These are phyloP conservation scores for Mycosphaerelloides madeirae DNA, from an alignment of 2,329 filamentous ascomycete species.

Conservation along the genomic window DNA sequence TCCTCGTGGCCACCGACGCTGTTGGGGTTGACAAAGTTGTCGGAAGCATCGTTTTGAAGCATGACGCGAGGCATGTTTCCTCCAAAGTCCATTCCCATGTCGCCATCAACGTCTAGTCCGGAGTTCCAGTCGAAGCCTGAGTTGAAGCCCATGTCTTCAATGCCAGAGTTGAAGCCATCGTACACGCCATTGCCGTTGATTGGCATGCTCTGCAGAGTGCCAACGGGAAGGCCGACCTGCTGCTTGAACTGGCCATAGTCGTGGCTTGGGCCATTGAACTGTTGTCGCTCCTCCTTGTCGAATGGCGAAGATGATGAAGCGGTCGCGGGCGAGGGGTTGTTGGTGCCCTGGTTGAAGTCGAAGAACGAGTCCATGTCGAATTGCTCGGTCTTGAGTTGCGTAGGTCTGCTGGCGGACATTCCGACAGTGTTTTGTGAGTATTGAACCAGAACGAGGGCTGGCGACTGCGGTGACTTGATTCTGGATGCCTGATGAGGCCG, in stretches of 20 bases:
- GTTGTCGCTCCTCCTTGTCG: constrained; percentile 35
- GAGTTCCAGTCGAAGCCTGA: constrained; percentile 55
- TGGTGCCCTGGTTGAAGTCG: constrained; percentile 36
- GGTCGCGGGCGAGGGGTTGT: constrained; percentile 25
- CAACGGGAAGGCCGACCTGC: constrained; percentile 85
- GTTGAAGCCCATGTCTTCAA: constrained; percentile 64
- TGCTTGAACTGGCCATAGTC: constrained; percentile 95
- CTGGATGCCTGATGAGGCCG: constrained; percentile 5
- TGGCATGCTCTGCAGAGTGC: constrained; percentile 73
- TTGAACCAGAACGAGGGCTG: constrained; percentile 3
- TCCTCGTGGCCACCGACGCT: constrained; percentile 62
- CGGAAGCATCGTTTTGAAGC: constrained; percentile 37
- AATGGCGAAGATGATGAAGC: constrained; percentile 30
- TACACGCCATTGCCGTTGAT: constrained; percentile 55
- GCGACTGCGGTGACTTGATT: constrained; percentile 3
- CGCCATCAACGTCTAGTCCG: constrained; percentile 47
- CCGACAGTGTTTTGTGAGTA: constrained; percentile 4
- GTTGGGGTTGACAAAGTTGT: constrained; percentile 67
- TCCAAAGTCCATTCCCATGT: constrained; percentile 63
- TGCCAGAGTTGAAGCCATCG: constrained; percentile 46
- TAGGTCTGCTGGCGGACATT: constrained; percentile 21
- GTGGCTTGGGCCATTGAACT: constrained; percentile 64
- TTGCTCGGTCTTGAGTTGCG: constrained; percentile 32
- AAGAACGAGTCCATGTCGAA: constrained; percentile 39
- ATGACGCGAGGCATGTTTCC: constrained; percentile 59